Base-by-base conservation (phyloP, 2,329 filamentous ascomycete genomes). In the Didymella pomorum region DNA sequence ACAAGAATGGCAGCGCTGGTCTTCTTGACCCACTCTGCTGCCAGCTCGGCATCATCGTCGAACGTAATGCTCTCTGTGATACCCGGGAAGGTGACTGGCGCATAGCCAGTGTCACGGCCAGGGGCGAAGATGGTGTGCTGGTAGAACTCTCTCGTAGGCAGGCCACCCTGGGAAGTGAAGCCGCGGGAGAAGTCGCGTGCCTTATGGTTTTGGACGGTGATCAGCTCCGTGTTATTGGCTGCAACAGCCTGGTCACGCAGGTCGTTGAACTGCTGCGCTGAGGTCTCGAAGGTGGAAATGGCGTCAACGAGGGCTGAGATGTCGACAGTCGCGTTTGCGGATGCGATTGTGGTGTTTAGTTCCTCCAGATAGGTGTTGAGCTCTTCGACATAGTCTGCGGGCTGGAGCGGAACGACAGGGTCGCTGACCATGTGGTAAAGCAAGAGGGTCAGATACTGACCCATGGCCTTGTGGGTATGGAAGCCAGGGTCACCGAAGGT, bases 401-500 rank as follows among this genome's bases (percentile, higher is more conserved):
- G 71, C 52, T 80, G 72, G 25, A 76, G 75, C 10, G 79, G 78
- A 18, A 80, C 66, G 25, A 78, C 62, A 0, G 73, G 64, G 51
- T 80, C 78, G 28, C 61, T 74, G 11, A 76, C 69, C 33, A 81
- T 67, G 60, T 79, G 78, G 61, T 80, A 80, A 4, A 77, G 68
- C 6, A 82, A 69, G 8, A 82, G 71, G 0, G 78, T 71, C 3
- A 81, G 65, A 55, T 78, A 80, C 55, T 83, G 80, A 6, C 81
- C 81, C 63, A 85, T 82, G 2, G 79, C 80, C 8, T 78, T 77
- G 63, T 85, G 83, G 1, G 79, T 77, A 44, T 76, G 69, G 67
- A 83, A 84, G 2, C 79, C 82, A 0, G 81, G 81, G 63, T 85
- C 83, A 5, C 81, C 83, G 56, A 79, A 84, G 0, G 74, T 80